Evolutionary conservation across 139 green algal species (phyloP), one percentile per base, ranked within the genome.

Genomic region (Eudorina sp.): DNA sequence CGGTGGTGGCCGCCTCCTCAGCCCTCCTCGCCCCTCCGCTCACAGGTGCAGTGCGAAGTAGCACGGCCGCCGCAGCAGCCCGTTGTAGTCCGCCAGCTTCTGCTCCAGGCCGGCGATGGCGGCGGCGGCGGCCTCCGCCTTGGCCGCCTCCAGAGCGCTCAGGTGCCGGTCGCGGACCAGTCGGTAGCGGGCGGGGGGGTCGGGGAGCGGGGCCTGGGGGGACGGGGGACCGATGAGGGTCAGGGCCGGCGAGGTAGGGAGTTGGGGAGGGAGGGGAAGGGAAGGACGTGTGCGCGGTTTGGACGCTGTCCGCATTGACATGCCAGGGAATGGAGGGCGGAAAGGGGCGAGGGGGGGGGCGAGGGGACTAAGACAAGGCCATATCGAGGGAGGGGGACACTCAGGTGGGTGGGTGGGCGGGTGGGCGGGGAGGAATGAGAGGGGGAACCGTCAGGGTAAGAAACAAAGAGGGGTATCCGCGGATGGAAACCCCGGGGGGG

Each of bases 41-140:
- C 43, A 88, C 46, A 88, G 82, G 29, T 80, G 73, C 45, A 90
- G 38, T 14, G 76, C 86, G 40, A 83, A 90, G 66, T 86, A 31
- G 86, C 86, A 90, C 21, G 86, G 86, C 76, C 73, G 43, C 38
- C 38, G 36, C 66, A 90, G 64, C 46, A 72, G 55, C 31, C 16
- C 31, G 38, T 90, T 90, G 66, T 90, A 90, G 2, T 48, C 76
- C 34, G 34, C 40, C 45, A 90, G 70, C 25, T 53, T 48, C 43
- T 40, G 46, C 43, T 90, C 76, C 46, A 83, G 36, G 4, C 23
- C 48, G 19, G 68, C 23, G 27, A 86, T 7, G 3, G 76, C 18
- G n/a, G 45, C 60, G 43, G 36, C 9, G 19, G 51, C 25, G 11
- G 64, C 43, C 45, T 23, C 46, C 11, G 14, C 64, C 79, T 90